phyloP scores from a whole-genome alignment of 352 stramenopile genomes.

The Thalassiosira mediterranea region DNA sequence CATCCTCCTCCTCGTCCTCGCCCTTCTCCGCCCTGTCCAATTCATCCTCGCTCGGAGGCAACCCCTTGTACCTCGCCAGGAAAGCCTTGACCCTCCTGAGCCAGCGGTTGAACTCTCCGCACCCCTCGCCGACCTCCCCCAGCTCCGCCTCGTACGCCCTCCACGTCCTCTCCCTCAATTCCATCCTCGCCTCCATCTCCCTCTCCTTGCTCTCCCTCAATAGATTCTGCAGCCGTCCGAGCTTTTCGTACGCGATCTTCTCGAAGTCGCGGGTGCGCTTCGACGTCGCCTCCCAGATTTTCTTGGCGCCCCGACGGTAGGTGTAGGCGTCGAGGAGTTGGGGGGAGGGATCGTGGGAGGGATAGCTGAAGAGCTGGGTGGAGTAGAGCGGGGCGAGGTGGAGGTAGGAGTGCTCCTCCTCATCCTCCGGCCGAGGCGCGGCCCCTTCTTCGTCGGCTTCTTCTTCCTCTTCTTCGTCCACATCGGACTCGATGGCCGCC shows the following conservation, averaged over 20 bases:
- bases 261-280: neutral
- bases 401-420: slow-evolving; percentile 2
- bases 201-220: slow-evolving; percentile 11
- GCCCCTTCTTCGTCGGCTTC: too few species aligned
- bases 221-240: slow-evolving; percentile 21
- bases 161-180: slow-evolving; percentile 10
- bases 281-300: neutral
- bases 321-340: neutral
- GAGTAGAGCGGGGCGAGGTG: slow-evolving; percentile 11
- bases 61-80: neutral
- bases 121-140: neutral
- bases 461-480: too few species aligned
- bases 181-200: neutral
- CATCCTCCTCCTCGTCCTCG: too few species aligned
- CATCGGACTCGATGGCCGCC: neutral
- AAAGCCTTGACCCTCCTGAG: neutral
- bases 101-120: neutral
- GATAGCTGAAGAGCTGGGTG: neutral
- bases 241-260: neutral
- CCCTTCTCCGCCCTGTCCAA: too few species aligned
- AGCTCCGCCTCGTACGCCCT: slow-evolving; percentile 4
- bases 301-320: neutral
- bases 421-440: too few species aligned
- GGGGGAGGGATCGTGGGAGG: slow-evolving; percentile 2
- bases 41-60: neutral